These are phyloP conservation scores for Thamnidium elegans DNA, from an alignment of 192 early-diverging fungal genomes.

Conservation along the genomic window DNA sequence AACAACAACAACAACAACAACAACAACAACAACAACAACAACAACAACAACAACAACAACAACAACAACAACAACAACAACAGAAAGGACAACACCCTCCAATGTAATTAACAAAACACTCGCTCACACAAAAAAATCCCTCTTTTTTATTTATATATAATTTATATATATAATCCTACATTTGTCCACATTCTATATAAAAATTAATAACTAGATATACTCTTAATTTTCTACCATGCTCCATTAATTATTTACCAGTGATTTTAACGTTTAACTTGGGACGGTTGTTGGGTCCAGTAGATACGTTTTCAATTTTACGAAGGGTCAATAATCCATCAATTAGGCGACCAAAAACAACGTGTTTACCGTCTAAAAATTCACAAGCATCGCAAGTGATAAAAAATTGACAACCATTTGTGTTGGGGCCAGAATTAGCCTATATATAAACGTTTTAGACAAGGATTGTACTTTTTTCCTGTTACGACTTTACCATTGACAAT, in stretches of 20 bases:
- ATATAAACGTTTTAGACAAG: too few relatives aligned
- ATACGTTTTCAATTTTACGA: conserved; percentile 93
- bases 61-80: conserved; percentile 18
- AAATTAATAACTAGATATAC: not conserved
- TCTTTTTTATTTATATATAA: conserved; percentile 2
- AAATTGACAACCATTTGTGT: conserved; percentile 90
- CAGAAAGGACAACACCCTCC: conserved; percentile 27
- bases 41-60: too few relatives aligned
- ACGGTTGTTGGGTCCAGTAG: conserved; percentile 80
- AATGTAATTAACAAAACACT: conserved; percentile 14
- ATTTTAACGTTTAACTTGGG: conserved; percentile 85
- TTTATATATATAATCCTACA: too few relatives aligned
- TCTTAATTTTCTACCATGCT: not conserved
- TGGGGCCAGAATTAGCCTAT: conserved; percentile 79
- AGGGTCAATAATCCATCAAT: conserved; percentile 85
- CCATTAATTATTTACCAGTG: conserved; percentile 39
- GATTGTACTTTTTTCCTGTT: too few relatives aligned
- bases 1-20: too few relatives aligned
- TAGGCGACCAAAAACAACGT: conserved; percentile 85
- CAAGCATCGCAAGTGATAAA: conserved; percentile 88
- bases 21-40: too few relatives aligned
- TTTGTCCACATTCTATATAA: conserved; percentile 40
- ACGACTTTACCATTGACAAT: conserved; percentile 75
- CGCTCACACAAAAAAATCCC: not conserved
- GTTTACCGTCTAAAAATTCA: conserved; percentile 86